These are phyloP conservation scores for Lactifluus rugatus DNA, from an alignment of 768 basidiomycete genomes.

Conservation along the genomic window DNA sequence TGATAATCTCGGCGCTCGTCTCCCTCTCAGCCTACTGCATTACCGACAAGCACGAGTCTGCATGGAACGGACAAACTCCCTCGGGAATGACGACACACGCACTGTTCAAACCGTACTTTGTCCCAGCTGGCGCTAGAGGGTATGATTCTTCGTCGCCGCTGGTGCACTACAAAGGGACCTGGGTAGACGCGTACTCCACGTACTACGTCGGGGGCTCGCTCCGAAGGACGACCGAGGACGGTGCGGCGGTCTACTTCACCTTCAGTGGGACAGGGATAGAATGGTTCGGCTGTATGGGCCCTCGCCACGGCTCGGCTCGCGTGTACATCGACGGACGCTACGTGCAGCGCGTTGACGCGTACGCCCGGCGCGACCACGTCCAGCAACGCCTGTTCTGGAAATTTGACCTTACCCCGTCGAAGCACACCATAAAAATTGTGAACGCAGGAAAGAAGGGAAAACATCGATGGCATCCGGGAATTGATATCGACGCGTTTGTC, in stretches of 20 bases:
- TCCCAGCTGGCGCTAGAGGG: slow-evolving; percentile 60
- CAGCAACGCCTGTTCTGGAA: slow-evolving; percentile 62
- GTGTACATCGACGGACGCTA: slow-evolving; percentile 51
- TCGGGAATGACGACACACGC: slow-evolving; percentile 38
- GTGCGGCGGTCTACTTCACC: slow-evolving; percentile 44
- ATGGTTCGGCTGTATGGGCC: slow-evolving; percentile 60
- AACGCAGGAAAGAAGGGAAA: slow-evolving; percentile 39
- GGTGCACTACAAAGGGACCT: slow-evolving; percentile 51
- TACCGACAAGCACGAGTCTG: slow-evolving; percentile 23
- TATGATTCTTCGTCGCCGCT: slow-evolving; percentile 63
- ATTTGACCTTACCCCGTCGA: slow-evolving; percentile 39
- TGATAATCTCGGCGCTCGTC: background rate
- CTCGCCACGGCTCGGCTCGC: slow-evolving; percentile 42
- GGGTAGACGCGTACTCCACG: slow-evolving; percentile 45
- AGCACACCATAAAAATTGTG: slow-evolving; percentile 56
- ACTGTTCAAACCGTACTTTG: slow-evolving; percentile 59
- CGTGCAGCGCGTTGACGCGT: slow-evolving; percentile 38
- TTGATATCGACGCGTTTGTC: slow-evolving; percentile 59
- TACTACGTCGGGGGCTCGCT: slow-evolving; percentile 42
- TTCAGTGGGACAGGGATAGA: slow-evolving; percentile 72
- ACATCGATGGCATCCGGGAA: slow-evolving; percentile 27
- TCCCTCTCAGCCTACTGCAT: background rate
- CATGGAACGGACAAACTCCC: slow-evolving; percentile 62
- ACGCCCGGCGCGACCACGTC: slow-evolving; percentile 27
- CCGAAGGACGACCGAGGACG: slow-evolving; percentile 38